These are phyloP conservation scores for Sporobolomyces pararoseus DNA, from an alignment of 768 basidiomycete species.

Conservation along the genomic window DNA sequence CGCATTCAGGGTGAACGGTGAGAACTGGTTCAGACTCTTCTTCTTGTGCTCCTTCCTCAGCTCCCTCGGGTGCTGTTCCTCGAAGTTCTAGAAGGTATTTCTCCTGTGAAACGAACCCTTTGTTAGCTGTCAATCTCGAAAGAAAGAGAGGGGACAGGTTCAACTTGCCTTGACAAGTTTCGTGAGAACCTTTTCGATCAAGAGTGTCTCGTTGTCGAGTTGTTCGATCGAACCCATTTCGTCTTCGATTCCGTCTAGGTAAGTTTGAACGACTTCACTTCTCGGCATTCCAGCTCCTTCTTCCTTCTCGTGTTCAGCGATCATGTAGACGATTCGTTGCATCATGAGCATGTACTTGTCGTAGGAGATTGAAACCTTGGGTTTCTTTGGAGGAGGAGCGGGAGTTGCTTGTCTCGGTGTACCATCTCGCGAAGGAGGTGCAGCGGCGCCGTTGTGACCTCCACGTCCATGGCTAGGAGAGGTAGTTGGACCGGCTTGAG, in stretches of 20 bases:
- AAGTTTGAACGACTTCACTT: conserved; percentile 94
- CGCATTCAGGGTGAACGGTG: conserved; percentile 45
- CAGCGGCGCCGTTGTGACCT: conserved; percentile 26
- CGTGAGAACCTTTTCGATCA: conserved; percentile 80
- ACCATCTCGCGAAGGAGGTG: conserved; percentile 45
- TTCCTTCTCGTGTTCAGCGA: conserved; percentile 70
- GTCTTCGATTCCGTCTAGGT: conserved; percentile 80
- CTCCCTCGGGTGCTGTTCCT: conserved; percentile 23
- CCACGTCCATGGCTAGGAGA: conserved; percentile 47
- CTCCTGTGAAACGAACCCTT: conserved; percentile 24
- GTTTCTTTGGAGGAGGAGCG: conserved; percentile 45
- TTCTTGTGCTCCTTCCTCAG: conserved; percentile 18
- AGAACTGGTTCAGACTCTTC: conserved; percentile 40
- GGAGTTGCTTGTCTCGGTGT: conserved; percentile 50
- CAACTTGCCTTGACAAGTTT: conserved; percentile 74
- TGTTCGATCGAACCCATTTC: conserved; percentile 80
- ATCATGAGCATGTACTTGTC: conserved; percentile 90
- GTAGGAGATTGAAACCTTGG: conserved; percentile 86
- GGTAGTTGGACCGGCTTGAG: conserved; percentile 50
- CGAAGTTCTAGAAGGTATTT: conserved; percentile 45
- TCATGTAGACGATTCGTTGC: conserved; percentile 77
- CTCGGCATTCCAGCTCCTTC: conserved; percentile 73
- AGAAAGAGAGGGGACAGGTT: neutral
- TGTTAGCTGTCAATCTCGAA: neutral
- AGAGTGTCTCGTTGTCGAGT: conserved; percentile 81